Evolutionary conservation across 2,329 filamentous ascomycete genomes (phyloP), one percentile per base, ranked within the genome.

Genomic region (Pleomassaria siparia): DNA sequence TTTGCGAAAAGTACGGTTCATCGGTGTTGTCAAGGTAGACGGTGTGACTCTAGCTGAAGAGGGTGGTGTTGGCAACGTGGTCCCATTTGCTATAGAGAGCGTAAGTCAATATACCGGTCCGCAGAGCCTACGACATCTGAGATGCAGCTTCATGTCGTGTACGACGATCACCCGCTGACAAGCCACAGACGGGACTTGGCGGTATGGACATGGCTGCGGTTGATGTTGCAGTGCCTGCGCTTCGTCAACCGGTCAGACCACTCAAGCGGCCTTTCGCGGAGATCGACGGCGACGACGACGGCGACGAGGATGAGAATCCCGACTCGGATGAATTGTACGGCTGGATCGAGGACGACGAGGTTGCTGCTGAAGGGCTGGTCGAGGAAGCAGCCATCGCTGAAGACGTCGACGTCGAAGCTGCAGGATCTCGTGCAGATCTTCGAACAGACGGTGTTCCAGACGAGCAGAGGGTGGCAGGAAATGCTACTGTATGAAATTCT

Each of bases 271-370:
- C 57, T 9, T 73, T 71, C 44, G 63, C 72, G 36, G 74, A 89
- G 64, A 75, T 87, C 44, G 75, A 28, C 26, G 80, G 85, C 36
- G 25, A 28, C 25, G 80, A 83, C 25, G 80, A 86, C 36, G n/a
- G n/a, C n/a, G 80, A 83, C 4, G 80, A 78, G 43, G 82, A 84
- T 51, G 86, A 81, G 53, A 82, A 85, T 35, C 80, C 79, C 24
- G 76, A 77, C 13, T 72, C 69, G 16, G 84, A 86, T 49, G 86
- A 89, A 53, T 83, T 88, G 59, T 89, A 88, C 60, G 86, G 85
- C 12, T 90, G 86, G 86, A 80, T 80, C 30, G 81, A 87, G 43
- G 84, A 86, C 47, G 79, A 80, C 46, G 76, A 79, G 42, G 72
- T 75, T 26, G 66, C 70, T 11, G 67, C 70, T 25, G 72, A 74